A percentile compares a stretch with the other conserved stretches of the same genome.
These are phyloP conservation scores for Pseudogymnoascus sp. DNA, from an alignment of 2,329 filamentous ascomycete genomes.

Conservation along the genomic window DNA sequence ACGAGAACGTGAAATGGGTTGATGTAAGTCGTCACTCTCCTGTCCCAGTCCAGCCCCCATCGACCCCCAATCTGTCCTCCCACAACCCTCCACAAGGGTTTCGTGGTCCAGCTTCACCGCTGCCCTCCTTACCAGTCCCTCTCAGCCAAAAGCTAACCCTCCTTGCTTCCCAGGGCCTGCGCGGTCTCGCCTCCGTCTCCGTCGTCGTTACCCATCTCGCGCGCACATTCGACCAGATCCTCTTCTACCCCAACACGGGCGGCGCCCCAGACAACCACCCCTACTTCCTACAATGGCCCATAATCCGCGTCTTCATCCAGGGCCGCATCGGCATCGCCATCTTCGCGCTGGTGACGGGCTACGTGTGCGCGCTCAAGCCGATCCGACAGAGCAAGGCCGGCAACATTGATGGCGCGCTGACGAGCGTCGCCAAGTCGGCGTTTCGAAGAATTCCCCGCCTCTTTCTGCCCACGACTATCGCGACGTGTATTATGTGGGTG, in stretches of 20 bases:
- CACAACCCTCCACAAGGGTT: background rate
- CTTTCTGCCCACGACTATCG: slow-evolving; percentile 47
- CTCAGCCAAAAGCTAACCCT: slow-evolving; percentile 3
- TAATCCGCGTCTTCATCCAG: slow-evolving; percentile 49
- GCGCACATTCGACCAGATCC: slow-evolving; percentile 41
- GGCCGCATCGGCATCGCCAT: slow-evolving; percentile 58
- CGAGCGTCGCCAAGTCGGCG: slow-evolving; percentile 46
- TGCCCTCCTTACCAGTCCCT: background rate
- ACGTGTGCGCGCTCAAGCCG: slow-evolving; percentile 55
- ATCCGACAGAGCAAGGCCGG: slow-evolving; percentile 47
- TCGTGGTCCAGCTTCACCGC: background rate
- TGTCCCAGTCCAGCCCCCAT: background rate
- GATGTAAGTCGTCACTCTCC: slow-evolving; percentile 38
- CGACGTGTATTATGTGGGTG: slow-evolving; percentile 48
- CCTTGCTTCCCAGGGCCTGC: slow-evolving; percentile 35
- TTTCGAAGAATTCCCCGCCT: slow-evolving; percentile 51
- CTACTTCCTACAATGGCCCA: slow-evolving; percentile 47
- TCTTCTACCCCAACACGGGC: slow-evolving; percentile 40
- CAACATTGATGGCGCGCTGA: slow-evolving; percentile 44
- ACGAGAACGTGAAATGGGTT: slow-evolving; percentile 48
- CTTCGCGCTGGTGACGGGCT: slow-evolving; percentile 57
- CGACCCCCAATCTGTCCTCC: background rate
- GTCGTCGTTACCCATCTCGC: slow-evolving; percentile 48
- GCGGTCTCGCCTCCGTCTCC: slow-evolving; percentile 45
- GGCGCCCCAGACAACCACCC: slow-evolving; percentile 31